Percentiles rank a stretch among this genome's conserved stretches.
These are phyloP conservation scores for Leccinum incarnatum DNA, from an alignment of 768 basidiomycete species.

Conservation along the genomic window DNA sequence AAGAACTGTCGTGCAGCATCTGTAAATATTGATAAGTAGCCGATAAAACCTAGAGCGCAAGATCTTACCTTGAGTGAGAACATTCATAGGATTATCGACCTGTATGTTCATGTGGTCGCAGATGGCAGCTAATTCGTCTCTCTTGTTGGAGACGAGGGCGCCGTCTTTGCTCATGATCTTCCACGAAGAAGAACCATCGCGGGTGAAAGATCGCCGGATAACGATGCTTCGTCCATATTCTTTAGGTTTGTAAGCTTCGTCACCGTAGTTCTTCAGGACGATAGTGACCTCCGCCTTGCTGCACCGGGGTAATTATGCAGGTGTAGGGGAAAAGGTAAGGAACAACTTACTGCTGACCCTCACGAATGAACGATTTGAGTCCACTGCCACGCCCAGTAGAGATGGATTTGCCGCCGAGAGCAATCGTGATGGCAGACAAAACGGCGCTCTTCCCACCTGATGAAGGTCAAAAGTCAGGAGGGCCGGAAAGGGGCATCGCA, in stretches of 20 bases:
- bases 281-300: conserved; percentile 69
- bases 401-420: conserved; percentile 90
- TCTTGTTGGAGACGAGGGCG: conserved; percentile 67
- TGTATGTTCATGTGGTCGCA: conserved; percentile 96
- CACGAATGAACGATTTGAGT: conserved; percentile 81
- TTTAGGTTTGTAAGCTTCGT: conserved; percentile 81
- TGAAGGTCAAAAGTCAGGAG: conserved; percentile 3
- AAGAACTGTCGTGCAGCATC: conserved; percentile 66
- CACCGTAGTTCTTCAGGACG: conserved; percentile 83
- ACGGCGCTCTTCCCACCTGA: conserved; percentile 94
- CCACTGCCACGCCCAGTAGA: conserved; percentile 87
- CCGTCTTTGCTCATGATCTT: conserved; percentile 75
- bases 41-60: not conserved
- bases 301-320: conserved; percentile 36
- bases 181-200: conserved; percentile 74
- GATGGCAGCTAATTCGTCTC: conserved; percentile 83
- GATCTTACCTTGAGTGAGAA: conserved; percentile 74
- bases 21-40: conserved; percentile 10
- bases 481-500: not conserved
- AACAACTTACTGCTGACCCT: conserved; percentile 66
- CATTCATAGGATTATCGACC: conserved; percentile 94
- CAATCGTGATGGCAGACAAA: conserved; percentile 88
- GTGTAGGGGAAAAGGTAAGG: not conserved
- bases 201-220: conserved; percentile 78
- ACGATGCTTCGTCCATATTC: conserved; percentile 86